Evolutionary conservation across 1,284 basidiomycete species (phyloP).

Genomic region (Agaricales sp.): DNA sequence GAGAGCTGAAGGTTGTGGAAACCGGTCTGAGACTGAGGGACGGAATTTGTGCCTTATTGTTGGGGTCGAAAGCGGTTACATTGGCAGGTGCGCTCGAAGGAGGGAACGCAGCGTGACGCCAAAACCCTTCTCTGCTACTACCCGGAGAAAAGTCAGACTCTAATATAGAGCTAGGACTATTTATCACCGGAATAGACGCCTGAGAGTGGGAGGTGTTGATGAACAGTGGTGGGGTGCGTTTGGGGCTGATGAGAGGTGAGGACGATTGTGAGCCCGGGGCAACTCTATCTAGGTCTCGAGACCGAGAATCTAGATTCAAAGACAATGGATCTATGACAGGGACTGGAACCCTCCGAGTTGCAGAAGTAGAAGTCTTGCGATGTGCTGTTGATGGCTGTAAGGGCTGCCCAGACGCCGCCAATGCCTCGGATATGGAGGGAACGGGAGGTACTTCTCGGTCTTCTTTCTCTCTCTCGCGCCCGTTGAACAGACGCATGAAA

Average conservation of each 20-base stretch:
- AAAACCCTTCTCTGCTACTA: constrained; percentile 15
- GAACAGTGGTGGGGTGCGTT: constrained; percentile 29
- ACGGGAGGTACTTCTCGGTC: constrained; percentile 37
- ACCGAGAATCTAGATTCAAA: not conserved
- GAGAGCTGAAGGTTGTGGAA: constrained; percentile 63
- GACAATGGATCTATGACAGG: not conserved
- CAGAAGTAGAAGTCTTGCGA: constrained; percentile 17
- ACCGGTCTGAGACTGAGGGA: constrained; percentile 63
- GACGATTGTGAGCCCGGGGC: not conserved
- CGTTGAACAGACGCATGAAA: constrained; percentile 69
- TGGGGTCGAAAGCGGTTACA: constrained; percentile 37
- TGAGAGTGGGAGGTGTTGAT: constrained; percentile 26
- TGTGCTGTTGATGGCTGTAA: constrained; percentile 15
- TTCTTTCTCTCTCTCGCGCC: constrained; percentile 34
- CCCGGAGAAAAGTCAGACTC: constrained; percentile 13
- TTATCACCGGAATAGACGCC: constrained; percentile 9
- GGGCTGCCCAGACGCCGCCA: constrained; percentile 18
- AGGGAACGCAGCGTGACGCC: constrained; percentile 16
- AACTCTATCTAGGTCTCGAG: not conserved
- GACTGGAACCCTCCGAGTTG: constrained; percentile 19
- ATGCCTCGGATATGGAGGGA: constrained; percentile 33
- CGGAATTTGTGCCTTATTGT: constrained; percentile 15
- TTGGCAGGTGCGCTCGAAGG: constrained; percentile 57
- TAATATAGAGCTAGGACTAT: constrained; percentile 9
- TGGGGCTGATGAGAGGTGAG: constrained; percentile 15